phyloP scores from a whole-genome alignment of 495 filamentous ascomycete species.

The Trichoderma parareesei region DNA sequence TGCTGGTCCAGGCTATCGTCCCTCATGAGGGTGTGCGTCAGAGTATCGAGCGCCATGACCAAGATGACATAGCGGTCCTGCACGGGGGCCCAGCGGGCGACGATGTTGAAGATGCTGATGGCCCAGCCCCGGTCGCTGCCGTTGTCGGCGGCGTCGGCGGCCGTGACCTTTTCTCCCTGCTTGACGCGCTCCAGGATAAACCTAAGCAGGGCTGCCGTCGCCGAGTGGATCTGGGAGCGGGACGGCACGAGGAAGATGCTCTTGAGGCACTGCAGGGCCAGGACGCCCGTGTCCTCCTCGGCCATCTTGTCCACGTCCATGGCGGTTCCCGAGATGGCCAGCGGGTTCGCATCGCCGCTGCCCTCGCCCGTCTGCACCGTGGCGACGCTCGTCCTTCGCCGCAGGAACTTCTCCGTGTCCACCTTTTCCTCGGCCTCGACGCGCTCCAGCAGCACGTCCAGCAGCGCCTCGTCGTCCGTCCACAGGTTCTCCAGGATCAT shows the following conservation, averaged over 20 bases:
- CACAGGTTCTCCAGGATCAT: constrained; percentile 79
- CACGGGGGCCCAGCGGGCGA: constrained; percentile 78
- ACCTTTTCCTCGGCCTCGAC: constrained; percentile 56
- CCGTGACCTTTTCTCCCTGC: constrained; percentile 37
- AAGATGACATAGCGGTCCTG: constrained; percentile 85
- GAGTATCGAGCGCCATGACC: constrained; percentile 65
- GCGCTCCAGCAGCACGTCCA: constrained; percentile 52
- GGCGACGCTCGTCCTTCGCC: constrained; percentile 66
- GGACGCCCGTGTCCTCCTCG: constrained; percentile 75
- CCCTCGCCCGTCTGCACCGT: constrained; percentile 67
- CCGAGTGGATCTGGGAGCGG: constrained; percentile 64
- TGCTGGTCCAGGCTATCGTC: constrained; percentile 62
- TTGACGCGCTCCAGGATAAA: constrained; percentile 58
- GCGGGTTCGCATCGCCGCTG: constrained; percentile 55
- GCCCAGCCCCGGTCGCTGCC: constrained; percentile 58
- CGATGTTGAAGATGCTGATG: constrained; percentile 65
- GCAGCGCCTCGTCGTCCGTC: constrained; percentile 60
- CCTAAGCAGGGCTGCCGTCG: constrained; percentile 58
- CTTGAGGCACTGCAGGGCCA: constrained; percentile 75
- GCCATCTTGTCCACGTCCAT: constrained; percentile 78
- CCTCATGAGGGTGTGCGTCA: constrained; percentile 53
- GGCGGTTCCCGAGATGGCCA: constrained; percentile 62
- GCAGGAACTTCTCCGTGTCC: constrained; percentile 49
- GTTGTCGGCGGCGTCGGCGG: constrained; percentile 19
- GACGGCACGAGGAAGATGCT: constrained; percentile 71